Conservation (phyloP, 2,329 filamentous ascomycete species). For the Talaromyces sp. region DNA sequence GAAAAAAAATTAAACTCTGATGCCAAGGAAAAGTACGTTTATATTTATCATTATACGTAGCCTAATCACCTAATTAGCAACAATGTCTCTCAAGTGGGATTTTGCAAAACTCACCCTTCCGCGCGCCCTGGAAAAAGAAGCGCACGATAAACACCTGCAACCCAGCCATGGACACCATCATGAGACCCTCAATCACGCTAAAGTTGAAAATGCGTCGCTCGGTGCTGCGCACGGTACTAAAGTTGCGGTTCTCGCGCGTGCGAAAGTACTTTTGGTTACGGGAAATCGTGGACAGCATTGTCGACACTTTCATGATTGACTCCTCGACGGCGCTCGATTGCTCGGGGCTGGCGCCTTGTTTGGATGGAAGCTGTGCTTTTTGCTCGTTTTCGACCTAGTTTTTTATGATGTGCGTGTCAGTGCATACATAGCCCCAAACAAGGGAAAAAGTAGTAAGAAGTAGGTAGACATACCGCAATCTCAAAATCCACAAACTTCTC, state of each 20-base stretch:
- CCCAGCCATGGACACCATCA: slow-evolving; percentile 93
- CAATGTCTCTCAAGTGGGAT: not conserved
- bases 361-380: slow-evolving; percentile 75
- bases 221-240: slow-evolving; percentile 94
- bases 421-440: too few species aligned
- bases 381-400: slow-evolving; percentile 82
- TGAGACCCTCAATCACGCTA: slow-evolving; percentile 81
- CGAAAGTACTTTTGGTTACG: slow-evolving; percentile 99
- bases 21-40: not conserved
- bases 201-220: slow-evolving; percentile 97
- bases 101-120: slow-evolving; percentile 50
- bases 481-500: slow-evolving; percentile 99
- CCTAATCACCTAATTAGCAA: not conserved
- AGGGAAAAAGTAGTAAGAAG: not conserved
- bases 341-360: slow-evolving; percentile 81
- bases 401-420: not conserved
- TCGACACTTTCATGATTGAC: slow-evolving; percentile 89
- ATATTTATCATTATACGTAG: slow-evolving; percentile 6
- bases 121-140: slow-evolving; percentile 95
- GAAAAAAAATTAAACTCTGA: not conserved
- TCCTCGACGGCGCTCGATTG: slow-evolving; percentile 87
- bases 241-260: slow-evolving; percentile 96
- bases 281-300: slow-evolving; percentile 87
- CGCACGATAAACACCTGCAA: slow-evolving; percentile 95
- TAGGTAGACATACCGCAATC: slow-evolving; percentile 65